These are phyloP conservation scores for Pleurotus salmoneostramineus DNA, from an alignment of 768 basidiomycete genomes.

Conservation along the genomic window DNA sequence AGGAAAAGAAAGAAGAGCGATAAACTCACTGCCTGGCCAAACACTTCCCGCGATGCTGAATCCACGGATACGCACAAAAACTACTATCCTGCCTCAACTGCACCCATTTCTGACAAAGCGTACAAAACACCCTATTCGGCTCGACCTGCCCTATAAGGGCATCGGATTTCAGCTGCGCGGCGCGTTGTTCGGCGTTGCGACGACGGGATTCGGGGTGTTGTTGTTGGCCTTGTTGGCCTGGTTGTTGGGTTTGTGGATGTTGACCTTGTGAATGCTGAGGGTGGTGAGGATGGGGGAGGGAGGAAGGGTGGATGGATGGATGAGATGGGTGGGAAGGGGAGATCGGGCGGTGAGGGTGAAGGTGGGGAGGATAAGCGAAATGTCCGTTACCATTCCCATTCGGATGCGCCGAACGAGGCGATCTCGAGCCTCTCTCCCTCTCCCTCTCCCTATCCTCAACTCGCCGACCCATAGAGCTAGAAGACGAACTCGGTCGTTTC, in stretches of 20 bases:
- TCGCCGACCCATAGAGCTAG: background rate
- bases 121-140: conserved; percentile 71
- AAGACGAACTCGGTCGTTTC: too few relatives aligned
- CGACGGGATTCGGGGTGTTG: conserved; percentile 64
- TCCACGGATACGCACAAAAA: conserved; percentile 81
- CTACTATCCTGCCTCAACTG: conserved; percentile 75
- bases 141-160: conserved; percentile 64
- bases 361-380: background rate
- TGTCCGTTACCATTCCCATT: background rate
- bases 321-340: conserved; percentile 9
- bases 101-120: conserved; percentile 77
- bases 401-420: background rate
- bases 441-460: too few relatives aligned
- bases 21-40: conserved; percentile 60
- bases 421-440: background rate
- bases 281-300: conserved; percentile 8
- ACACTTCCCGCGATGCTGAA: conserved; percentile 76
- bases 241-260: conserved; percentile 57
- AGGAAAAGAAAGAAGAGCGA: background rate
- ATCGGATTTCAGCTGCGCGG: conserved; percentile 66
- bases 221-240: conserved; percentile 53
- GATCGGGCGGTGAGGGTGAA: conserved; percentile 25
- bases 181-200: conserved; percentile 77
- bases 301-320: conserved; percentile 7
- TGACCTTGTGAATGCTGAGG: conserved; percentile 23